A percentile compares a stretch with the other conserved stretches of the same genome.
Evolutionary conservation across 345 rosid species (phyloP).

Genomic region (Luvunga scandens): DNA sequence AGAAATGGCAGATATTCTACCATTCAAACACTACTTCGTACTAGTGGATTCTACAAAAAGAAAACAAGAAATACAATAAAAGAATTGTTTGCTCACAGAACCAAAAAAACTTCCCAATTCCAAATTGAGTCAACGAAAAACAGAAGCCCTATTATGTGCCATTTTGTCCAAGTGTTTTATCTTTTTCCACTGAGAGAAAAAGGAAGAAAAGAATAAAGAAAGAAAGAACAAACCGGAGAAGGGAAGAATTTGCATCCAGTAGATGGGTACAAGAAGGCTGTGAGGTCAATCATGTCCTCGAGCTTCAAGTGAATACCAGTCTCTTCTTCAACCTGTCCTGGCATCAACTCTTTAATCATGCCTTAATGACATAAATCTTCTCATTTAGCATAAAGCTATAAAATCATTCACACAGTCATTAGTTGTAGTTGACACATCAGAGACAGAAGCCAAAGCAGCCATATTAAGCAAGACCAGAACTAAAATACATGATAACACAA

Average conservation of each 20-base stretch:
- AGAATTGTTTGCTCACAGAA: neutral
- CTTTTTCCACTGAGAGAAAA: neutral
- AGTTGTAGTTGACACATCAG: neutral
- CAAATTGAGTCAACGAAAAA: neutral
- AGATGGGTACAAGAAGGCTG: constrained; percentile 74
- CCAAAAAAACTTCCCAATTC: neutral
- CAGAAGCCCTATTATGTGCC: neutral
- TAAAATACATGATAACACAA: neutral
- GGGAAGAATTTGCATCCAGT: constrained; percentile 67
- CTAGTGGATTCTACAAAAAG: no score
- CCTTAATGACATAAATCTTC: neutral
- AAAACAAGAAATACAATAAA: neutral
- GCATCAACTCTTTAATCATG: neutral
- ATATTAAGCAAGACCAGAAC: neutral
- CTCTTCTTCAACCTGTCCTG: constrained; percentile 81
- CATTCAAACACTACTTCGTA: neutral
- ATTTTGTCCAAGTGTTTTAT: neutral
- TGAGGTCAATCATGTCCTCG: constrained; percentile 81
- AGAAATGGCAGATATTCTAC: neutral
- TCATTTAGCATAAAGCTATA: neutral
- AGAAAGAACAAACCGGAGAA: constrained; percentile 56
- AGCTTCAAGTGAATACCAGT: constrained; percentile 65
- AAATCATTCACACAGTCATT: neutral
- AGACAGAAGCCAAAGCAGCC: neutral
- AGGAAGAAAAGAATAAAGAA: neutral